Base-by-base conservation (phyloP, 225 moss, liverwort and hornwort genomes). In the Bryum argenteum region DNA sequence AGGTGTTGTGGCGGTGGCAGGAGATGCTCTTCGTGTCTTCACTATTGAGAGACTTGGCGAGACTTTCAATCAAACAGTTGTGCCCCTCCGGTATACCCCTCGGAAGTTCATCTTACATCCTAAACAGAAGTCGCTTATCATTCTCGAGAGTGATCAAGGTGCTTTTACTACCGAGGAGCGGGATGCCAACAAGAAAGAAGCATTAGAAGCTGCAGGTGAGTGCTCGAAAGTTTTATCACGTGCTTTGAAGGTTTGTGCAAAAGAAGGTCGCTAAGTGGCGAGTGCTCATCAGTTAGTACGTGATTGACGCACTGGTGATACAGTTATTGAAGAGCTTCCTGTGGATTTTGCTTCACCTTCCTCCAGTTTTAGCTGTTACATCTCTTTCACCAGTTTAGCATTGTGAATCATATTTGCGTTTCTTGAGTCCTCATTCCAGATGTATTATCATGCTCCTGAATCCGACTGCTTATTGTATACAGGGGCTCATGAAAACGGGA, bases 71-170 rank as follows among this genome's bases (percentile, higher is more conserved):
- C 98, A 98, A 72, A 94, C 87, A 18, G 89, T 98, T 58, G 80
- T 98, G 78, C 94, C 98, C 11, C 89, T 98, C 63, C 89, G 89
- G 43, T 98, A 98, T 69, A 98, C 98, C 45, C 98, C 98, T 39
- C 88, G 98, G 69, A 98, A 92, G 84, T 98, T 98, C 52, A 94
- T 98, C 50, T 85, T 98, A 20, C 92, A 98, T 77, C 98, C 98
- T 13, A 94, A 90, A 67, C 83, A 88, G 77, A 92, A 91, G 67
- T 91, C 87, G 42, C 92, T 94, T 42, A 86, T 98, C 57, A 94
- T 98, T 71, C 87, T 98, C 19, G 98, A 98, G 81, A 92, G 98
- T 71, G 98, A 98, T 63, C 94, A 91, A 82, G 94, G 98, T 66
- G 88, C 98, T 4, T 82, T 94, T 48, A 86, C 94, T 11, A 94